These are phyloP conservation scores for Schizochytrium sp. DNA, from an alignment of 108 stramenopile species.

Conservation along the genomic window DNA sequence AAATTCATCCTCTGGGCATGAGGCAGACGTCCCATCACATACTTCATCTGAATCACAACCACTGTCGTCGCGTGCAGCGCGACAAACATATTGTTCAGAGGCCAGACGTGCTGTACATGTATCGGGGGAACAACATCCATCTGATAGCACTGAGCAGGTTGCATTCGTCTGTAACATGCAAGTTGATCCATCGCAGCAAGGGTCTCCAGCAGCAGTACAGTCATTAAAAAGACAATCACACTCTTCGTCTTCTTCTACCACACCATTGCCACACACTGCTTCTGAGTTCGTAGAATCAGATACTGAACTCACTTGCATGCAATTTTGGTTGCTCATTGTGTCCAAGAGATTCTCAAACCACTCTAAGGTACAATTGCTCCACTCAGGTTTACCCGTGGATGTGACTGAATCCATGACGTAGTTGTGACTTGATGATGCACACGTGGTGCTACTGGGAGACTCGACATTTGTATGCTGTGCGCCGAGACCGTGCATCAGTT, in stretches of 20 bases:
- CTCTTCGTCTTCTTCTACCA: slow-evolving; percentile 47
- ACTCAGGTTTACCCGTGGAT: neutral
- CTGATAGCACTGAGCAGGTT: neutral
- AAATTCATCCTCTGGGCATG: slow-evolving; percentile 7
- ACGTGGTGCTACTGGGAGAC: neutral
- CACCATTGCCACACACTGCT: slow-evolving; percentile 5
- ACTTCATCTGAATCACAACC: neutral
- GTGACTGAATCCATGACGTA: slow-evolving; percentile 27
- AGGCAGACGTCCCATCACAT: neutral
- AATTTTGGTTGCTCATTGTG: neutral
- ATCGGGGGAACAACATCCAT: neutral
- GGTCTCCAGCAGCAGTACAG: slow-evolving; percentile 3
- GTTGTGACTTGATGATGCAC: neutral
- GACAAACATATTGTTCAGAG: slow-evolving; percentile 35
- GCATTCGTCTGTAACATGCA: neutral
- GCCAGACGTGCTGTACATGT: neutral
- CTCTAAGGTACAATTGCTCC: neutral
- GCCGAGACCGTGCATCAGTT: slow-evolving; percentile 56
- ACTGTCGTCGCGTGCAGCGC: neutral
- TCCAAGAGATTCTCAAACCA: slow-evolving; percentile 37
- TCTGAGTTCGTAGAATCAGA: neutral
- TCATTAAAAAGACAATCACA: neutral
- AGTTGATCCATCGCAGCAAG: slow-evolving; percentile 23
- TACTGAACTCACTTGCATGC: neutral
- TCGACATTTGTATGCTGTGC: slow-evolving; percentile 4